Percentiles rank a stretch among this genome's conserved stretches.
Conservation (phyloP, 1,139 yeast species). For the Saccharomyces hybrid region DNA sequence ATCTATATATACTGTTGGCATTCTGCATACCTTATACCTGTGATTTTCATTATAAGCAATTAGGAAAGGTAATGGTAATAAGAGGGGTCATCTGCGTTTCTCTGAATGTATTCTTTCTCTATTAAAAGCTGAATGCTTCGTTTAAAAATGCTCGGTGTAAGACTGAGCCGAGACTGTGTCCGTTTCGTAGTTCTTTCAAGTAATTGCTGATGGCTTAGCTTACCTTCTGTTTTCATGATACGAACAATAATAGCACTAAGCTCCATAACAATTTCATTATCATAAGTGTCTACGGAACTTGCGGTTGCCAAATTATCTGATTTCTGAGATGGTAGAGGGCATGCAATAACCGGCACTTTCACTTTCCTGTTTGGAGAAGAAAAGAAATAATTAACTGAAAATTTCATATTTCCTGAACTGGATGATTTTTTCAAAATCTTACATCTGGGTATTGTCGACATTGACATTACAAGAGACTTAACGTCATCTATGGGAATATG, state of each 20-base stretch:
- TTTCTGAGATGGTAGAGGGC: constrained; percentile 7
- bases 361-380: constrained; percentile 65
- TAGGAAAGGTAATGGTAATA: constrained; percentile 49
- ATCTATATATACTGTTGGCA: background rate
- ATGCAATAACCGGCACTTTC: constrained; percentile 64
- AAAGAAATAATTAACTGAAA: constrained; percentile 64
- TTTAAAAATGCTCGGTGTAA: constrained; percentile 62
- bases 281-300: constrained; percentile 15
- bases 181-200: constrained; percentile 60
- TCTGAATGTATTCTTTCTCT: constrained; percentile 74
- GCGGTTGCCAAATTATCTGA: background rate
- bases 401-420: constrained; percentile 56
- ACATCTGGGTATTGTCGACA: constrained; percentile 78
- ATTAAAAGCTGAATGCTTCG: constrained; percentile 72
- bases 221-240: constrained; percentile 70
- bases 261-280: constrained; percentile 49
- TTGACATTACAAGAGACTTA: constrained; percentile 70
- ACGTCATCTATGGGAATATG: constrained; percentile 68
- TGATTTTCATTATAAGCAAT: background rate
- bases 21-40: background rate
- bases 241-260: constrained; percentile 87
- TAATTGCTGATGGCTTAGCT: constrained; percentile 55
- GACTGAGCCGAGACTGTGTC: constrained; percentile 57
- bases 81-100: constrained; percentile 57
- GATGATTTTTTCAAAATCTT: constrained; percentile 68